These are phyloP conservation scores for Vararia minispora DNA, from an alignment of 768 basidiomycete species.

Conservation along the genomic window DNA sequence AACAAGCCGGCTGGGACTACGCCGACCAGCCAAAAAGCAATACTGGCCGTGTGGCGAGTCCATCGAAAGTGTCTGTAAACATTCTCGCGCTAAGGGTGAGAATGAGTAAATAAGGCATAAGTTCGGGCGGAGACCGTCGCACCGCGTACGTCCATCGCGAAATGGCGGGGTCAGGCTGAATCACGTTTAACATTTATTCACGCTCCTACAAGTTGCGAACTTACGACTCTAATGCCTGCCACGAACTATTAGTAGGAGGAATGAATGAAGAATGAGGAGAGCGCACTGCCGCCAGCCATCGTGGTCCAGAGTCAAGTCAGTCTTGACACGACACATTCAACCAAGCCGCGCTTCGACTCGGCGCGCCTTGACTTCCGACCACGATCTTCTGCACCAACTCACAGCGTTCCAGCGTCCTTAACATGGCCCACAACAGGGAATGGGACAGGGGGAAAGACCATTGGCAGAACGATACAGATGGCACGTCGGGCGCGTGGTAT, in stretches of 20 bases:
- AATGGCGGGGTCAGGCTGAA: slow-evolving; percentile 36
- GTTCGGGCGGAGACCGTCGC: slow-evolving; percentile 3
- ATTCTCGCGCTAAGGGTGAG: slow-evolving; percentile 53
- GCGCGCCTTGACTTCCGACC: no score
- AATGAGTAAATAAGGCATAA: neutral
- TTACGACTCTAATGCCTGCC: no score
- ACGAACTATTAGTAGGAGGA: neutral
- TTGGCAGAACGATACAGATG: slow-evolving; percentile 33
- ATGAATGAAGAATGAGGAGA: slow-evolving; percentile 4
- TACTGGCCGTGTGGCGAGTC: slow-evolving; percentile 56
- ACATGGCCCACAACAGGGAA: slow-evolving; percentile 69
- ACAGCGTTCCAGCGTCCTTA: slow-evolving; percentile 12
- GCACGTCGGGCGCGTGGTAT: slow-evolving; percentile 22
- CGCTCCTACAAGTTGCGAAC: no score
- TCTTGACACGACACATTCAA: no score
- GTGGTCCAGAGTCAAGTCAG: slow-evolving; percentile 15
- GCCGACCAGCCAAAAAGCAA: slow-evolving; percentile 46
- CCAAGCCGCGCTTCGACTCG: no score
- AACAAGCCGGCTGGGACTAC: slow-evolving; percentile 49
- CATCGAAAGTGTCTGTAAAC: slow-evolving; percentile 79
- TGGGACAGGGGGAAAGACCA: slow-evolving; percentile 74
- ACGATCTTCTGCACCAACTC: no score
- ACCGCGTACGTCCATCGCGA: slow-evolving; percentile 55
- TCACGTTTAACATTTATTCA: no score
- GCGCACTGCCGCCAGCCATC: slow-evolving; percentile 62